Conservation (phyloP, 1,284 basidiomycete genomes). For the Cutaneotrichosporon cyanovorans region DNA sequence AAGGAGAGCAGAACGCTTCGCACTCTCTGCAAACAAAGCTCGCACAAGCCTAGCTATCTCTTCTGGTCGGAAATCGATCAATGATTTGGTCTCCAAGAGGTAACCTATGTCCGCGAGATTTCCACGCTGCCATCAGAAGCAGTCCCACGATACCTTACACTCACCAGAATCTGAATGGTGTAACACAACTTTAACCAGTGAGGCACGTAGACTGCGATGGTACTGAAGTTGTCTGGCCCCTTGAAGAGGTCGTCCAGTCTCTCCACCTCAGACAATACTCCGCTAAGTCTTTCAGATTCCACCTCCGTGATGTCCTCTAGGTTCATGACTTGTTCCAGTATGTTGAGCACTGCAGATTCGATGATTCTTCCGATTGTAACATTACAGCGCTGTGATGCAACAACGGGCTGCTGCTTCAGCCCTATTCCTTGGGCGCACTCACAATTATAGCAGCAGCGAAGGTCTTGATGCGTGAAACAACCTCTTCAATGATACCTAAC, state of each 20-base stretch:
- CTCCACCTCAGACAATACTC: slow-evolving; percentile 70
- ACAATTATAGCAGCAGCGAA: slow-evolving; percentile 69
- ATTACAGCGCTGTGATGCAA: not conserved
- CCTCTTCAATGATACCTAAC: not conserved
- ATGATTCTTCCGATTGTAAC: slow-evolving; percentile 61
- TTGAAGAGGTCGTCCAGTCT: slow-evolving; percentile 70
- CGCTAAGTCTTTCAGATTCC: slow-evolving; percentile 75
- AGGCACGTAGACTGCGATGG: slow-evolving; percentile 57
- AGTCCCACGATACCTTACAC: slow-evolving; percentile 32
- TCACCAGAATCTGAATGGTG: slow-evolving; percentile 75
- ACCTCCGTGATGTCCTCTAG: slow-evolving; percentile 83
- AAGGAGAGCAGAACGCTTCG: slow-evolving; percentile 53
- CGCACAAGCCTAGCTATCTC: slow-evolving; percentile 75
- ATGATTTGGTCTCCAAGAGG: slow-evolving; percentile 79
- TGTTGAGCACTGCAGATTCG: slow-evolving; percentile 60
- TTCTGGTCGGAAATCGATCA: slow-evolving; percentile 80
- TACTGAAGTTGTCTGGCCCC: slow-evolving; percentile 16
- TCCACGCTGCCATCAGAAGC: slow-evolving; percentile 45
- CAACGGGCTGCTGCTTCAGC: slow-evolving; percentile 26
- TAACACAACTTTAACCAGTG: slow-evolving; percentile 95
- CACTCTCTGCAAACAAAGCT: slow-evolving; percentile 87
- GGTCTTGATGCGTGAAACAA: slow-evolving; percentile 60
- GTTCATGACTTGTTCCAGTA: slow-evolving; percentile 68
- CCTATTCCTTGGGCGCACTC: slow-evolving; percentile 16
- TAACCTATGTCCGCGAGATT: slow-evolving; percentile 91